Evolutionary conservation across 805 yeast genomes (phyloP), one percentile per base, ranked within the genome.

Genomic region (Peterozyma toletana): DNA sequence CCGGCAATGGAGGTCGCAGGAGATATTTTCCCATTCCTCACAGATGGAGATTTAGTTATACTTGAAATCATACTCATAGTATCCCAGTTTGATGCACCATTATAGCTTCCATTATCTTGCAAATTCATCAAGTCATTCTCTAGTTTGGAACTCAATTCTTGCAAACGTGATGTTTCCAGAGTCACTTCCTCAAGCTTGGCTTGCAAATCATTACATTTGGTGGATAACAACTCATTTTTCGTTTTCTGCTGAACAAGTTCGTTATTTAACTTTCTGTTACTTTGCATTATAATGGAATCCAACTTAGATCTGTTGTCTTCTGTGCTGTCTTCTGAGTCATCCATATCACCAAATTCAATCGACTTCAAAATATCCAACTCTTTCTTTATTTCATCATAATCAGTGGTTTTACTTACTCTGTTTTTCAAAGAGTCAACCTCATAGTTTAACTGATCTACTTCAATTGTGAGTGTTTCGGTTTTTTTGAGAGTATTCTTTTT

Each of bases 381-480:
- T 40, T 77, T 75, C 58, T 87, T 88, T 39, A 89, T 58, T 48
- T 86, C 89, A 42, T 85, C 89, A 60, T 90, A 89, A 57, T 89
- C 96, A 2, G 71, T 63, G 41, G 79, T 76, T 30, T 66, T 59
- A 3, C 65, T 64, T 37, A 83, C 56, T 44, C 75, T 73, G 21
- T 64, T 63, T 53, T 75, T 76, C 50, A 85, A 64, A 4, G 59
- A 56, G 9, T 66, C 67, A 21, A 77, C 59, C 56, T 84, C 91
- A 13, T 61, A 59, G n/a, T 62, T 59, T 48, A 74, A 66, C 37
- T 75, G 74, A 2, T 54, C 52, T 2, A 71, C 50, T 50, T 83
- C 87, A 16, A 75, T 62, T 21, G 66, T 59, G 9, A 68, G 54
- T 9, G 63, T 48, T 2, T 70, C 71, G 3, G 68, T 47, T 33